These are phyloP conservation scores for Podospora didyma DNA, from an alignment of 495 filamentous ascomycete genomes.

Conservation along the genomic window DNA sequence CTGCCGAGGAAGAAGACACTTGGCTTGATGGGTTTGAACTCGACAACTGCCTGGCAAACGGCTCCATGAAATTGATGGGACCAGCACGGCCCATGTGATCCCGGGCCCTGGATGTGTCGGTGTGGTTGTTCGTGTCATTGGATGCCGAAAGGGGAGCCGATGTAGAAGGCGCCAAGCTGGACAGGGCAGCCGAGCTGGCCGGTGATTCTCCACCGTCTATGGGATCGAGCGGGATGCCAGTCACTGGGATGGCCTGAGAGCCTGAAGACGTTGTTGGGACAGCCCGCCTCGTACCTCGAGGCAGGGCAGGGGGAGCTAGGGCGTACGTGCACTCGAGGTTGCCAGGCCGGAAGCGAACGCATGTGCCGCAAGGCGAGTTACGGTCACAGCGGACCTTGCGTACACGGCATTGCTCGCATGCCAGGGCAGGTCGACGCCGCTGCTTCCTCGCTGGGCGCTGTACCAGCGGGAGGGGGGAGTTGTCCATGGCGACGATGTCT, in stretches of 20 bases:
- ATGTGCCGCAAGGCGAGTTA: neutral
- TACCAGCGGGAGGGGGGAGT: neutral
- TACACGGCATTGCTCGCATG: constrained; percentile 3
- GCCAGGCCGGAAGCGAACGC: constrained; percentile 9
- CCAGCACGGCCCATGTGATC: too few relatives aligned
- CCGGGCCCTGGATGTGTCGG: too few relatives aligned
- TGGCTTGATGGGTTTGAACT: neutral
- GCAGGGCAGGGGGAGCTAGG: neutral
- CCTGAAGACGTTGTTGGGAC: neutral
- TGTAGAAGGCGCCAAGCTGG: too few relatives aligned
- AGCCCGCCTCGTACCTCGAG: neutral
- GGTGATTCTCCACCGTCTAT: too few relatives aligned
- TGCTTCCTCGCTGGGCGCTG: constrained; percentile 1
- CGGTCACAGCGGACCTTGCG: constrained; percentile 7
- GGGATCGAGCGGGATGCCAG: neutral
- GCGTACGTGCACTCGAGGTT: constrained; percentile 7
- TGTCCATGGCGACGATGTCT: neutral
- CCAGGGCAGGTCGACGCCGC: constrained; percentile 3
- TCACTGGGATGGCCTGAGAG: neutral
- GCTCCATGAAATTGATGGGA: neutral
- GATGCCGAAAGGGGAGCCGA: too few relatives aligned
- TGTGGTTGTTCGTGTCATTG: too few relatives aligned
- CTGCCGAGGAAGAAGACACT: constrained; percentile 1
- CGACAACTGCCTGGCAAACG: neutral
- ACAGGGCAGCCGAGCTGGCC: too few relatives aligned